These are phyloP conservation scores for Amborella trichopoda DNA, from an alignment of 164 flowering plant species.

Conservation along the genomic window DNA sequence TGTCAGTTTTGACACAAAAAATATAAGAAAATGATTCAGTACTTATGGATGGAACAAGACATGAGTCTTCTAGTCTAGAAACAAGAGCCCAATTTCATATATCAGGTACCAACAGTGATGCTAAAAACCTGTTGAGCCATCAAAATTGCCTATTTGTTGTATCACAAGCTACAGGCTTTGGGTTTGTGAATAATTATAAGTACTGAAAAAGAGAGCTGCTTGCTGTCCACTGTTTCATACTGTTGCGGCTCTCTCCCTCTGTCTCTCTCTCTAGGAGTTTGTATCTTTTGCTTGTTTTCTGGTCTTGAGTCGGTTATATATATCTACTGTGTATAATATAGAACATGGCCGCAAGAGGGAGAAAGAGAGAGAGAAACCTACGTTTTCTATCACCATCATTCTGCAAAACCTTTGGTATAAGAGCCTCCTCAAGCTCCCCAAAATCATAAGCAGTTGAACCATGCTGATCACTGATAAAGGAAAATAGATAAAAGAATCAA, in stretches of 20 bases:
- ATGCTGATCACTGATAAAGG: constrained; percentile 48
- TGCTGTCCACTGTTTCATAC: constrained; percentile 29
- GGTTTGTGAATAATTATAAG: constrained; percentile 48
- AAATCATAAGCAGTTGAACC: constrained; percentile 71
- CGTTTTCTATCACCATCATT: constrained; percentile 66
- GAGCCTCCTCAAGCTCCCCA: constrained; percentile 91
- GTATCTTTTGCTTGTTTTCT: too few species aligned
- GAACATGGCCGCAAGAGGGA: constrained; percentile 32
- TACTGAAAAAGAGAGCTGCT: constrained; percentile 38
- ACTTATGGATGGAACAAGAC: too few species aligned
- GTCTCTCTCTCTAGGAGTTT: constrained; percentile 16
- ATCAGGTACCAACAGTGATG: constrained; percentile 34
- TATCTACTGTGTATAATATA: too few species aligned
- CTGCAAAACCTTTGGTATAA: constrained; percentile 40
- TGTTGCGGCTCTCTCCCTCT: constrained; percentile 15
- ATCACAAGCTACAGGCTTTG: constrained; percentile 51
- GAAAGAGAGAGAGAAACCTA: constrained; percentile 21
- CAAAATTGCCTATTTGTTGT: constrained; percentile 43
- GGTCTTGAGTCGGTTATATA: too few species aligned
- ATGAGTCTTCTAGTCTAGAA: too few species aligned
- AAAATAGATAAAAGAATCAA: not conserved
- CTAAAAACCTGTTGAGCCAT: constrained; percentile 24
- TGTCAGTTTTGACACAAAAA: too few species aligned
- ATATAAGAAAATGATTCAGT: too few species aligned
- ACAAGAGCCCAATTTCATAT: too few species aligned